A percentile compares a stretch with the other conserved stretches of the same genome.
These are phyloP conservation scores for Blastocystis hominis DNA, from an alignment of 352 stramenopile species.

Conservation along the genomic window DNA sequence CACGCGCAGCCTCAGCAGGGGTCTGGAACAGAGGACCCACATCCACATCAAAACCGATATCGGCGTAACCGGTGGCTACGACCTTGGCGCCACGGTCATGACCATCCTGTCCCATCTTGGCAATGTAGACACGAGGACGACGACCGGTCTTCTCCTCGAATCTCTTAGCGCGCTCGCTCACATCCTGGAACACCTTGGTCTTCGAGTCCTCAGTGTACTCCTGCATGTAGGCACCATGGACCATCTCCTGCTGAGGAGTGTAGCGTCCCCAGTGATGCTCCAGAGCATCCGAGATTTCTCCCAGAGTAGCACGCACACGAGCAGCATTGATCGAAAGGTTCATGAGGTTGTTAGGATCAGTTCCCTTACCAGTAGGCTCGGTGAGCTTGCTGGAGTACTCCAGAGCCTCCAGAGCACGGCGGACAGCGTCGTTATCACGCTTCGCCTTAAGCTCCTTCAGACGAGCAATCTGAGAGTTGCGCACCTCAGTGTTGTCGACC, in stretches of 20 bases:
- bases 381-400: constrained; percentile 66
- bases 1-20: constrained; percentile 71
- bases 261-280: constrained; percentile 87
- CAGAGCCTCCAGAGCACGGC: constrained; percentile 66
- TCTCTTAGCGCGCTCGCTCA: constrained; percentile 76
- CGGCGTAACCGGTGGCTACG: constrained; percentile 84
- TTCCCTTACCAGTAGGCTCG: constrained; percentile 69
- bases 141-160: constrained; percentile 82
- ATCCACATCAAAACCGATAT: constrained; percentile 93
- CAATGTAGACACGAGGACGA: constrained; percentile 83
- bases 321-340: constrained; percentile 81
- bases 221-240: constrained; percentile 74
- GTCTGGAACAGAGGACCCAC: constrained; percentile 87
- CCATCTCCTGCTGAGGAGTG: constrained; percentile 69
- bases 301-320: constrained; percentile 77
- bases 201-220: constrained; percentile 64
- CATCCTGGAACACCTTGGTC: constrained; percentile 76
- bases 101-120: constrained; percentile 88
- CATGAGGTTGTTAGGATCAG: constrained; percentile 83
- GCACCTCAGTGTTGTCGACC: constrained; percentile 82
- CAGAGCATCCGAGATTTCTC: constrained; percentile 84
- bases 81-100: constrained; percentile 91
- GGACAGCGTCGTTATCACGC: constrained; percentile 70
- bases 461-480: constrained; percentile 76
- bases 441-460: constrained; percentile 74